These are phyloP conservation scores for Decorospora gaudefroyi DNA, from an alignment of 2,329 filamentous ascomycete genomes.

Conservation along the genomic window DNA sequence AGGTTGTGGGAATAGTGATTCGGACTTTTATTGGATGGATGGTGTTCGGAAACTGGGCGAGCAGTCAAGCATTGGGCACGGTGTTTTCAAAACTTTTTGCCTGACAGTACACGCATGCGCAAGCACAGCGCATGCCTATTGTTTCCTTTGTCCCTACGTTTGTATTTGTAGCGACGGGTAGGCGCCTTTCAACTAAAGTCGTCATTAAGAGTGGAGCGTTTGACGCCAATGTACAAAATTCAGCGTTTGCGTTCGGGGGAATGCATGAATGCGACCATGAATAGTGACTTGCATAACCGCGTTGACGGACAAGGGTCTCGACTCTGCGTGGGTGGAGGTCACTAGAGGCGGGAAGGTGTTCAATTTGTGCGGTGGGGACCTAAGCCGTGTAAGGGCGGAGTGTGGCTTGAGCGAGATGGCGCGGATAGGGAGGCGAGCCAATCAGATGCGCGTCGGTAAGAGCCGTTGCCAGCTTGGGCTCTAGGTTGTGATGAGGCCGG, in stretches of 20 bases:
- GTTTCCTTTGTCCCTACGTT: constrained; percentile 3
- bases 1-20: constrained; percentile 12
- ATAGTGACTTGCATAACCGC: constrained; percentile 13
- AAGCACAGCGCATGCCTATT: constrained; percentile 5
- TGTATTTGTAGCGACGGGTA: constrained; percentile 6
- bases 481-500: not conserved
- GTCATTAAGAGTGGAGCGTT: constrained; percentile 2
- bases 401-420: constrained; percentile 15
- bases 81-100: constrained; percentile 31
- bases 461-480: constrained; percentile 7
- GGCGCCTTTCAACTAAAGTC: constrained; percentile 1
- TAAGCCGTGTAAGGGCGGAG: constrained; percentile 6
- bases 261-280: constrained; percentile 14
- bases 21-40: constrained; percentile 25
- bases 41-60: constrained; percentile 12
- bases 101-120: too few species aligned
- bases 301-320: constrained; percentile 13
- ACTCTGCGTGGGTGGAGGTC: constrained; percentile 12
- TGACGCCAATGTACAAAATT: constrained; percentile 12
- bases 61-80: constrained; percentile 29
- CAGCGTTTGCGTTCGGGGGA: constrained; percentile 7
- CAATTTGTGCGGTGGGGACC: constrained; percentile 12
- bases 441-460: constrained; percentile 1
- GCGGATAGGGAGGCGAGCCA: constrained; percentile 9
- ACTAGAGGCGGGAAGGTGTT: constrained; percentile 5